Conservation (phyloP, 2,329 filamentous ascomycete species). For the Ophidiomyces ophidiicola region DNA sequence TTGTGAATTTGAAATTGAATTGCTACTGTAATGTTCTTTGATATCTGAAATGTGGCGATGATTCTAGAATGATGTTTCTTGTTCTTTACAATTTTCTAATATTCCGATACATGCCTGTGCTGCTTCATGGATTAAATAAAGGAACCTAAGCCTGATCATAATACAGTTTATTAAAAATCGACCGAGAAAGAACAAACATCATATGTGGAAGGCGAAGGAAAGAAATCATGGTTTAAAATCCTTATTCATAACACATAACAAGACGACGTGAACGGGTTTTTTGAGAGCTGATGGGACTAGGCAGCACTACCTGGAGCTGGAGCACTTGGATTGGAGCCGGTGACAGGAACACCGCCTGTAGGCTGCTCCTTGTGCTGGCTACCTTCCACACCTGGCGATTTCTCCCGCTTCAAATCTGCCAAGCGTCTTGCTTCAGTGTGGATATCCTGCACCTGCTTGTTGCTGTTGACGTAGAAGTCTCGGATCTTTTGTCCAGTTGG, state of each 20-base stretch:
- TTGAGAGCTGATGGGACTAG: too few relatives aligned
- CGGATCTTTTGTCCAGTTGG: constrained; percentile 81
- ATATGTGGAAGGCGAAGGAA: constrained; percentile 15
- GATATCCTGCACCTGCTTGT: constrained; percentile 86
- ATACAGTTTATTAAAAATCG: not conserved
- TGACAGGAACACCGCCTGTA: constrained; percentile 20
- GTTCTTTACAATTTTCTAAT: too few relatives aligned
- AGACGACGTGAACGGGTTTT: too few relatives aligned
- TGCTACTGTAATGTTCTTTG: too few relatives aligned
- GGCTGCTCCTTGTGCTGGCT: constrained; percentile 24
- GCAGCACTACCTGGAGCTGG: constrained; percentile 9
- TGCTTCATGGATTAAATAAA: too few relatives aligned
- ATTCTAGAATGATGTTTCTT: too few relatives aligned
- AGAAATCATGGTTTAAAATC: constrained; percentile 8
- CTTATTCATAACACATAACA: too few relatives aligned
- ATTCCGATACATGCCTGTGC: too few relatives aligned
- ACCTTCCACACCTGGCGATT: constrained; percentile 26
- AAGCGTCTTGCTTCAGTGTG: constrained; percentile 81
- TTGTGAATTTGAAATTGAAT: too few relatives aligned
- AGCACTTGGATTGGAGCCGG: not conserved
- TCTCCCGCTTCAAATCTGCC: constrained; percentile 66
- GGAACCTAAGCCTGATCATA: not conserved
- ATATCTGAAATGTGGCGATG: too few relatives aligned
- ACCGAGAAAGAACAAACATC: not conserved
- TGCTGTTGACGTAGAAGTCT: constrained; percentile 71